These are phyloP conservation scores for Sanghuangporus weigelae DNA, from an alignment of 1,284 basidiomycete species.

Conservation along the genomic window DNA sequence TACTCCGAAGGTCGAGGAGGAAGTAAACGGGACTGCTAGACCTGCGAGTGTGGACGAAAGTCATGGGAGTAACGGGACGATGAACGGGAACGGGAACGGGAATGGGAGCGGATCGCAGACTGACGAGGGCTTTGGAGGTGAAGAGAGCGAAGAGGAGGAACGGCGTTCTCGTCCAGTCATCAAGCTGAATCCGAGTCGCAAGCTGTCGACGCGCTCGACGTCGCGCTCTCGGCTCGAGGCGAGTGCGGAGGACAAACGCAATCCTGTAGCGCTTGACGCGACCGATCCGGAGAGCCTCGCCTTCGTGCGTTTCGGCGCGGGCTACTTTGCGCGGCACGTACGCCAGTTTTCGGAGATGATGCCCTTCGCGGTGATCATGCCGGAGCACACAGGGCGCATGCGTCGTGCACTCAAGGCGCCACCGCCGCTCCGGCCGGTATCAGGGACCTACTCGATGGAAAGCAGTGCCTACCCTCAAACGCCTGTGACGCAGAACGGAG, in stretches of 20 bases:
- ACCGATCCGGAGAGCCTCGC: slow-evolving; percentile 62
- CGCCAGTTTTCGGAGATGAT: slow-evolving; percentile 44
- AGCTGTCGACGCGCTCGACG: slow-evolving; percentile 43
- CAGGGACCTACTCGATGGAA: slow-evolving; percentile 13
- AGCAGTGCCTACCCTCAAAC: slow-evolving; percentile 9
- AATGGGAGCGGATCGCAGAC: slow-evolving; percentile 19
- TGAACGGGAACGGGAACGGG: slow-evolving; percentile 19
- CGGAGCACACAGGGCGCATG: slow-evolving; percentile 45
- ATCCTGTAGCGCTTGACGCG: slow-evolving; percentile 42
- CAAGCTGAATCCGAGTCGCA: slow-evolving; percentile 55
- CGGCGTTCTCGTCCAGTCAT: slow-evolving; percentile 64
- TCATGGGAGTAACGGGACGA: slow-evolving; percentile 26
- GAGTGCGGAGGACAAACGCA: slow-evolving; percentile 49
- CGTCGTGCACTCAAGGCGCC: slow-evolving; percentile 24
- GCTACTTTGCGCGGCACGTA: slow-evolving; percentile 43
- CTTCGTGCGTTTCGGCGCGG: slow-evolving; percentile 70
- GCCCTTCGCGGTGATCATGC: slow-evolving; percentile 75
- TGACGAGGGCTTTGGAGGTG: slow-evolving; percentile 27
- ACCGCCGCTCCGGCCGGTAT: slow-evolving; percentile 20
- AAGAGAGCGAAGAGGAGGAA: slow-evolving; percentile 37
- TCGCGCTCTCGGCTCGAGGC: slow-evolving; percentile 67
- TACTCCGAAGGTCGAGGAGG: slow-evolving; percentile 24
- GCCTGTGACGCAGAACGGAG: slow-evolving; percentile 6
- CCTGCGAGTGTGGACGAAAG: slow-evolving; percentile 27
- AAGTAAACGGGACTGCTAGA: slow-evolving; percentile 20